Evolutionary conservation across 495 filamentous ascomycete species (phyloP).

Genomic region (Pyronema omphalodes): DNA sequence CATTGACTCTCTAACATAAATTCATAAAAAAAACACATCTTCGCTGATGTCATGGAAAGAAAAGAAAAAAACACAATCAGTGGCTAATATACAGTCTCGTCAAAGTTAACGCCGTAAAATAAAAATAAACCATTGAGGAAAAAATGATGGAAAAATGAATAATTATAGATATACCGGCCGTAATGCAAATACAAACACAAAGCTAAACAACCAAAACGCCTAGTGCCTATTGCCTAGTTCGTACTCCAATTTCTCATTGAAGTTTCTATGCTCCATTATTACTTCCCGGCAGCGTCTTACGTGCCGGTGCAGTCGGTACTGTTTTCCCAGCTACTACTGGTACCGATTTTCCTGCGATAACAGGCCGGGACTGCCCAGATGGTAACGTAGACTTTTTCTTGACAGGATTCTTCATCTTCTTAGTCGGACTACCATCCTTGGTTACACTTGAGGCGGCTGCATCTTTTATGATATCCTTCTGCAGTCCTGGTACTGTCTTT

Average conservation of each 20-base stretch:
- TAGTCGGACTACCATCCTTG: slow-evolving; percentile 2
- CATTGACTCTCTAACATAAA: no score
- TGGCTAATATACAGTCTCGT: neutral
- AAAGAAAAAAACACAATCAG: neutral
- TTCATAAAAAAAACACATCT: no score
- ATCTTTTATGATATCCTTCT: neutral
- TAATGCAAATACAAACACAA: neutral
- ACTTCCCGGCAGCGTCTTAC: slow-evolving; percentile 12
- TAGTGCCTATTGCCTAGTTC: no score
- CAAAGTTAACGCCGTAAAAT: neutral
- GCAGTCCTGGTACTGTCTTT: neutral
- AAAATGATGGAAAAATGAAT: neutral
- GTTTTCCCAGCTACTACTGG: slow-evolving; percentile 1
- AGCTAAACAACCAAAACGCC: neutral
- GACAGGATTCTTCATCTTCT: slow-evolving; percentile 15
- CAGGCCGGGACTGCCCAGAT: neutral
- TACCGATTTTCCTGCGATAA: slow-evolving; percentile 10
- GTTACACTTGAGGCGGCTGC: slow-evolving; percentile 3
- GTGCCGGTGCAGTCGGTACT: neutral
- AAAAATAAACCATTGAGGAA: neutral
- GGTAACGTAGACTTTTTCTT: slow-evolving; percentile 6
- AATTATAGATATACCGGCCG: neutral
- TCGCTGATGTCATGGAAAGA: neutral
- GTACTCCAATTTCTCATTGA: neutral
- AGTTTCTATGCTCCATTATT: slow-evolving; percentile 2